Conservation (phyloP, 371 early-diverging fungal genomes). For the Quaeritorhiza haematococci region DNA sequence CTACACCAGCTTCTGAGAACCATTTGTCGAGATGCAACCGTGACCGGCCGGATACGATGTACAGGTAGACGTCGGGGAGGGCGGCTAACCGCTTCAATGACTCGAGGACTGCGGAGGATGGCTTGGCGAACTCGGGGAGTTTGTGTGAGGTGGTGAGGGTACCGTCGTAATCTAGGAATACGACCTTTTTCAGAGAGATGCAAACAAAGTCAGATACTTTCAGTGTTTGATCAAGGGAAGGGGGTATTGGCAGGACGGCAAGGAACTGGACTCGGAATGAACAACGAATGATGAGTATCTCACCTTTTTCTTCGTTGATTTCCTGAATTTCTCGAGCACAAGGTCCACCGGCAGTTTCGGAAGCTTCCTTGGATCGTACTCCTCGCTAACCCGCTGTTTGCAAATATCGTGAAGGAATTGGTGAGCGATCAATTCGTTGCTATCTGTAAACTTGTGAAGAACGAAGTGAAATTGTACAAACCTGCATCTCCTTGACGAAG, state of each 20-base stretch:
- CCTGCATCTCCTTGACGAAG: conserved; percentile 83
- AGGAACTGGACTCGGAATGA: too few species aligned
- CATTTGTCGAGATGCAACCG: conserved; percentile 72
- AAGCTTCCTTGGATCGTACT: conserved; percentile 63
- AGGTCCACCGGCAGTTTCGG: conserved; percentile 34
- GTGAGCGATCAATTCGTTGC: neutral
- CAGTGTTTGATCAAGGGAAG: too few species aligned
- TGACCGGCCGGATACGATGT: conserved; percentile 76
- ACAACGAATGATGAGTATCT: too few species aligned
- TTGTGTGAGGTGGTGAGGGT: conserved; percentile 79
- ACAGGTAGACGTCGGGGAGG: conserved; percentile 82
- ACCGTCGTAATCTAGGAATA: conserved; percentile 93
- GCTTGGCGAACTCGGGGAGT: conserved; percentile 85
- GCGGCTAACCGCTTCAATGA: conserved; percentile 63
- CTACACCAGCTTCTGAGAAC: conserved; percentile 82
- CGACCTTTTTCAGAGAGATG: conserved; percentile 47
- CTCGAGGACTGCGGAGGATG: conserved; percentile 60
- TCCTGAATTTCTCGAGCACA: conserved; percentile 25
- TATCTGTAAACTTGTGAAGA: neutral
- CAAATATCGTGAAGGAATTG: neutral
- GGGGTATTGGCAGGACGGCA: too few species aligned
- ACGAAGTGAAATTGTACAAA: conserved; percentile 8
- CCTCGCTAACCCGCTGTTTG: conserved; percentile 68
- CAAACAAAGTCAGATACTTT: too few species aligned
- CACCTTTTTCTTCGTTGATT: conserved; percentile 34